Base-by-base conservation (phyloP, 139 green algal species). In the Marvania coccoides region DNA sequence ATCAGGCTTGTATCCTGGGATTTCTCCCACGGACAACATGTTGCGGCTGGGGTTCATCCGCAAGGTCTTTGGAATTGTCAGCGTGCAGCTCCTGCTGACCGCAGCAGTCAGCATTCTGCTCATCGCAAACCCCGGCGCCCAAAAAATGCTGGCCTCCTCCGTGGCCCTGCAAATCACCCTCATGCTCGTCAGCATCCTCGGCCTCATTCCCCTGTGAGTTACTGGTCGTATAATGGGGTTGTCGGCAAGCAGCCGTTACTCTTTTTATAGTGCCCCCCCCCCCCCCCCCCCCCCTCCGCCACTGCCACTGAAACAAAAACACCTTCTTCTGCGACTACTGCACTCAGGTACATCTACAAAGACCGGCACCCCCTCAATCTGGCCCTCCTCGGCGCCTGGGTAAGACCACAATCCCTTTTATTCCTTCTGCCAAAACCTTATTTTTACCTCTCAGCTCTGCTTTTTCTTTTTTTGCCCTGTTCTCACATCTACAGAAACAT, bases 41-140 rank as follows among this genome's bases (percentile, higher is more conserved):
- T 71, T 87, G 42, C 75, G 81, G 9, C 79, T 73, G 71, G 78
- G 76, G 9, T 88, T 88, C 45, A 76, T 89, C 29, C 47, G 65
- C 19, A 87, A 88, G 63, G 77, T 87, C 9, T 88, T 84, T 36
- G 82, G 82, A 58, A 85, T 88, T 24, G 63, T 88, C 3, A 47
- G 30, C 9, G 24, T 45, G 1, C 84, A 90, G 55, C 71, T 89
- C 26, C 3, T 73, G 10, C 53, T 85, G 1, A 90, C 83, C 4
- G 42, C 68, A 2, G 14, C 71, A 0, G 71, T 86, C 5, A 61
- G 72, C 0, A 42, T 47, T 4, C 19, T 69, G 5, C 70, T 90
- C 4, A 69, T 83, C 8, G 65, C 64, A 35, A 73, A 58, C 34
- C 12, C 34, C 24, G 47, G 63, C 4, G 55, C 71, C 0, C 59